Base-by-base conservation (phyloP, 1,139 yeast species). In the Petasospora fabianii region DNA sequence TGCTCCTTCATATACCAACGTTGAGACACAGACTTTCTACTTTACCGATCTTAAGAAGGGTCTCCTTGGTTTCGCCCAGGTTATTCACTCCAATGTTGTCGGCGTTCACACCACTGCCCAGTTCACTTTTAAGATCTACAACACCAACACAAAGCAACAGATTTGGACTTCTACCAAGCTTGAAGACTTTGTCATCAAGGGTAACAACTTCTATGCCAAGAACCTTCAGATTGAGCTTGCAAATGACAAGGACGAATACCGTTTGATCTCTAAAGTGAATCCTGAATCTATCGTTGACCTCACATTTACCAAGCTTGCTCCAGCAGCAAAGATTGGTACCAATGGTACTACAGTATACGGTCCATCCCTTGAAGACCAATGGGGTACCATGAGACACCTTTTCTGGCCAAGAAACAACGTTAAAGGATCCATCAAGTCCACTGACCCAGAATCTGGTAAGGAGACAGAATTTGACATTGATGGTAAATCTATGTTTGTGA, bases 351-450 rank as follows among this genome's bases (percentile, higher is more conserved):
- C 97, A 16, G 71, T 73, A 49, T 92, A 87, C 60, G 98, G 98
- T 46, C 84, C 82, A 28, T 90, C 90, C 58, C 56, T 72, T 16
- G 73, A 69, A 26, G 77, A 84, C 50, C 97, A 97, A 18, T 92
- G 98, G 98, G 98, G 98, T 10, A 72, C 85, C 14, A 88, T 92
- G 97, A 80, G 96, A 63, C 98, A 92, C 59, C 69, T 78, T 15
- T 92, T 92, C 66, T 92, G 97, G 97, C 98, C 98, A 46, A 75
- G 97, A 58, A 82, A 90, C 61, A 48, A 64, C 13, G 83, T 79
- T 33, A 57, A 56, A 17, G 98, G 98, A 53, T 69, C 76, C 22
- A 65, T 92, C 46, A 64, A 61, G 10, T 41, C 60, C 20, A 48
- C 47, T 11, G 31, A 38, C 36, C 53, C 56, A 20, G 39, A 35